These are phyloP conservation scores for Helianthus tuberosus DNA, from an alignment of 129 eudicot species.

Conservation along the genomic window DNA sequence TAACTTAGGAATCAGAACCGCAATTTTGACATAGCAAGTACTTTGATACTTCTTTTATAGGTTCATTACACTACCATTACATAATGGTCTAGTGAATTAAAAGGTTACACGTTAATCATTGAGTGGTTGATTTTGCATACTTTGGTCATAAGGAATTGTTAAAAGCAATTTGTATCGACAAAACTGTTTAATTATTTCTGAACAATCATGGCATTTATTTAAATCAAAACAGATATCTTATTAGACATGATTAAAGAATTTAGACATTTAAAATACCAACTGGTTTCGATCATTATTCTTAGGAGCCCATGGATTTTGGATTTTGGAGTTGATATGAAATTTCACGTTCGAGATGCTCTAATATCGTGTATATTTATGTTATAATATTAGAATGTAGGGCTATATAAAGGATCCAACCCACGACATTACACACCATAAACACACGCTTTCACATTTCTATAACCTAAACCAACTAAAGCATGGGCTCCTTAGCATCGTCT, in stretches of 20 bases:
- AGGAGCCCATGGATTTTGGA: too few species aligned
- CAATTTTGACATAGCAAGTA: too few species aligned
- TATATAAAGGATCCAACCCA: conserved; percentile 10
- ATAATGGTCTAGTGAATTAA: not conserved
- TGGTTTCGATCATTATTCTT: not conserved
- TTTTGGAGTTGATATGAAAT: too few species aligned
- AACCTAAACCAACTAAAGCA: conserved; percentile 17
- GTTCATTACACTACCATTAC: not conserved
- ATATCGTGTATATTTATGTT: not conserved
- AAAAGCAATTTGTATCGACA: too few species aligned
- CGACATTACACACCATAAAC: not conserved
- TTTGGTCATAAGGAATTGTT: too few species aligned
- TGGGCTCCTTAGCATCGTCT: conserved; percentile 55
- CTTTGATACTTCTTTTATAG: too few species aligned
- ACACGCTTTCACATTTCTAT: not conserved
- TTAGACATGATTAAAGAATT: not conserved
- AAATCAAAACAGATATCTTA: not conserved
- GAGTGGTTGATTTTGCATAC: not conserved
- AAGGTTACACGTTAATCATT: not conserved
- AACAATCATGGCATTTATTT: not conserved
- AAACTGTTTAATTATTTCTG: too few species aligned
- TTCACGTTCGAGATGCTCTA: not conserved
- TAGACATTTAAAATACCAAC: not conserved
- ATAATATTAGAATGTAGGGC: not conserved
- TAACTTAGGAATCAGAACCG: too few species aligned